Evolutionary conservation across 495 filamentous ascomycete genomes (phyloP), one percentile per base, ranked within the genome.

Genomic region (Hypomontagnella submonticulosa): DNA sequence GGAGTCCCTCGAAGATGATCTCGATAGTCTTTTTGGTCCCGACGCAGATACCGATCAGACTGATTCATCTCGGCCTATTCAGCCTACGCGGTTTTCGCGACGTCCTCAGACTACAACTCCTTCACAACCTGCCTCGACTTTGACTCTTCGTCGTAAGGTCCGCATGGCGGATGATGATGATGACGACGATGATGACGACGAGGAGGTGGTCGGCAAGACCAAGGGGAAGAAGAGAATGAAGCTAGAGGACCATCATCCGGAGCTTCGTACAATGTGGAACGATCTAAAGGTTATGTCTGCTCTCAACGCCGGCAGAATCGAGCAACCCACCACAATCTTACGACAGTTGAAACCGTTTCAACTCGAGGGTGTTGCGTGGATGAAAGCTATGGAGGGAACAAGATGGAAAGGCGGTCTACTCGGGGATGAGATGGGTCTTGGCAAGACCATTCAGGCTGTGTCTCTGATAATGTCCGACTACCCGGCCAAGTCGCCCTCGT

Each of bases 401-500:
- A 73, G 88, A 53, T 99, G 92, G 80, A 89, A 87, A 63, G 95
- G 95, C 33, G 95, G 95, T 8, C 80, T 99, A 23, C 81, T 99
- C 4, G 95, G 94, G 43, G 95, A 98, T 69, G 92, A 97, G 73
- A 97, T 97, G 93, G 93, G 93, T 15, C 95, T 98, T 84, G 95
- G 95, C 27, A 99, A 99, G 81, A 99, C 95, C 0, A 97, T 99
- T 37, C 95, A 99, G 66, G 93, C 95, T 1, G 93, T 99, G 5
- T 96, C 93, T 7, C 82, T 98, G 11, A 91, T 99, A 73, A 99
- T 98, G 93, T 96, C 93, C 5, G 93, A 99, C 72, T 97, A 90
- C 66, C 93, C 93, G 13, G 90, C 89, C 32, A 86, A 87, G 50
- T 74, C 87, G 32, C 92, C 95, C 4, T 91, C 93, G 3, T 79